Evolutionary conservation across 305 asterid genomes (phyloP), one percentile per base, ranked within the genome.

Genomic region (Solanum hybrid): DNA sequence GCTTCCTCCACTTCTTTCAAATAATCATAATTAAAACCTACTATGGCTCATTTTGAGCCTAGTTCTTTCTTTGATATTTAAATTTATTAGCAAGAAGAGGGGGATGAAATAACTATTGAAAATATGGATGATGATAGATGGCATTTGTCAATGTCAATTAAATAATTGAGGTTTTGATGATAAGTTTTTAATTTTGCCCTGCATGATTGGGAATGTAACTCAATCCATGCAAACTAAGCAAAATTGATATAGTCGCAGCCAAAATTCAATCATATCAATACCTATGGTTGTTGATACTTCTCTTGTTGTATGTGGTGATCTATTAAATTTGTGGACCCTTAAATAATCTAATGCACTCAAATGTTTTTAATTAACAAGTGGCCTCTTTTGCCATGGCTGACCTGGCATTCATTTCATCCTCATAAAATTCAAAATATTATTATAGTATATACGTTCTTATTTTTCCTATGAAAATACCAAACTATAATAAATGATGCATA

Each of bases 111-210:
- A 10, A 31, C 42, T 22, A 22, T 42, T 8, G 81, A 24, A n/a
- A 20, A 77, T 60, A 22, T 26, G 56, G 42, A 76, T 84, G 89
- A 75, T 36, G 26, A 84, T n/a, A 14, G 51, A 84, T n/a, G 17
- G 38, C 51, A 91, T 85, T 72, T 79, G 90, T 91, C 90, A 89
- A 85, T 88, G 72, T 89, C 91, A 89, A 17, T 46, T 85, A 69
- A 89, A 91, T 89, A 89, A 89, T 87, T 89, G 91, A 84, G 84
- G 36, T 80, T 22, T 20, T 80, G 91, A 82, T 89, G 86, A 56
- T 31, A 56, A 85, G 34, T 32, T 32, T 85, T 56, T 12, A 79
- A 79, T 36, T 31, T 32, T 60, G 46, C 51, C 86, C 66, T 91
- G 73, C 79, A 87, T 87, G 91, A 88, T 87, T 89, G 89, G 82